A percentile compares a stretch with the other conserved stretches of the same genome.
Conservation (phyloP, 2,329 filamentous ascomycete genomes). For the Penicillium sp. region DNA sequence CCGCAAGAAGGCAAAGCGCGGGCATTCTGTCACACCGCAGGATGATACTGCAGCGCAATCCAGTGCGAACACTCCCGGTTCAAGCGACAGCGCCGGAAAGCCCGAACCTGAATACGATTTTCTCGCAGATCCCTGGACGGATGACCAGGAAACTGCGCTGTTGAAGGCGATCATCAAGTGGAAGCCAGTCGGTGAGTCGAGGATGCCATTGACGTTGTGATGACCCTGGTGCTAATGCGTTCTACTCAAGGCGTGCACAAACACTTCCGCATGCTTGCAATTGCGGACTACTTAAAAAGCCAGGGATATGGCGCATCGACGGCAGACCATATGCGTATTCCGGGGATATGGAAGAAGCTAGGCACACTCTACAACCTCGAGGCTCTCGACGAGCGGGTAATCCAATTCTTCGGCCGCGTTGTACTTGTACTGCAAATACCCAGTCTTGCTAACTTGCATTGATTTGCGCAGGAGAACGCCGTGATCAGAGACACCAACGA, state of each 20-base stretch:
- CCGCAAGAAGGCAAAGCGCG: constrained; percentile 59
- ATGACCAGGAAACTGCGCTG: constrained; percentile 87
- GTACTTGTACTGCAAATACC: background rate
- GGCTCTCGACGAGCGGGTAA: constrained; percentile 76
- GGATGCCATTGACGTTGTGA: background rate
- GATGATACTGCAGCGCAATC: constrained; percentile 27
- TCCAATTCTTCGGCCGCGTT: constrained; percentile 36
- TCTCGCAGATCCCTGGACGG: constrained; percentile 76
- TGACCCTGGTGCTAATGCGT: constrained; percentile 1
- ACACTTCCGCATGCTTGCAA: constrained; percentile 85
- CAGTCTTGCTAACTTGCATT: constrained; percentile 3
- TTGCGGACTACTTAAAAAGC: constrained; percentile 72
- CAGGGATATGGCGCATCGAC: constrained; percentile 67
- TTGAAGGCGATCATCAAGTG: constrained; percentile 89
- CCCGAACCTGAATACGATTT: constrained; percentile 44
- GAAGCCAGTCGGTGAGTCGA: constrained; percentile 78
- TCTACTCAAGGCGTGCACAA: constrained; percentile 69
- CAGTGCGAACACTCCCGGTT: constrained; percentile 25
- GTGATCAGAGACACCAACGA: constrained; percentile 55
- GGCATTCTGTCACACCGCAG: constrained; percentile 27
- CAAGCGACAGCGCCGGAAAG: constrained; percentile 30
- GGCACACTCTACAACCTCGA: constrained; percentile 77
- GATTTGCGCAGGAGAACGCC: constrained; percentile 46
- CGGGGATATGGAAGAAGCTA: constrained; percentile 88
- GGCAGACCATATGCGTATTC: constrained; percentile 73